Evolutionary conservation across 2,329 filamentous ascomycete genomes (phyloP).

Genomic region (Claviceps monticola): DNA sequence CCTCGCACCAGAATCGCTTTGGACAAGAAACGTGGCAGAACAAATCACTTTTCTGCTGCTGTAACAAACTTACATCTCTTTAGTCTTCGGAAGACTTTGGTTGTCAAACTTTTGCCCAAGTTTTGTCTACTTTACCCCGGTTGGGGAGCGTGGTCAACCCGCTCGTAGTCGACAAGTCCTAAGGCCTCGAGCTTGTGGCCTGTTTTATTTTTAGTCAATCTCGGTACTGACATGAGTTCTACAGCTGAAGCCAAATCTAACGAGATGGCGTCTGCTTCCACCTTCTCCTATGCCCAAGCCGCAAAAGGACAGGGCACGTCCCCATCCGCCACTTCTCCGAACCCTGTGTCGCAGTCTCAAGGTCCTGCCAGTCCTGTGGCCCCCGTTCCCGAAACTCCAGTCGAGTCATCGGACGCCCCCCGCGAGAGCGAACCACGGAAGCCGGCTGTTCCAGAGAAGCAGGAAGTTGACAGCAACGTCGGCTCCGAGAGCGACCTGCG

Average conservation of each 20-base stretch:
- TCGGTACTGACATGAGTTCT: constrained; percentile 10
- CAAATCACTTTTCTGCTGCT: background rate
- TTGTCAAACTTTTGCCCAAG: constrained; percentile 1
- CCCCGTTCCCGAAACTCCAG: constrained; percentile 12
- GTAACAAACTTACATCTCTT: background rate
- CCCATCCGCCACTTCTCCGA: constrained; percentile 17
- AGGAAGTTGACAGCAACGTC: constrained; percentile 19
- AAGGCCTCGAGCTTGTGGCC: constrained; percentile 1
- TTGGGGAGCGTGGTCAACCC: constrained; percentile 9
- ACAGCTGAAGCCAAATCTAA: constrained; percentile 14
- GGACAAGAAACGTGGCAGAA: background rate
- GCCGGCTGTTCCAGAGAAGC: constrained; percentile 16
- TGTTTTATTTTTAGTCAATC: background rate
- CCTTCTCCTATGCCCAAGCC: constrained; percentile 91
- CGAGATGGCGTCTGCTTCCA: constrained; percentile 40
- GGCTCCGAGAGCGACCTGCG: constrained; percentile 24
- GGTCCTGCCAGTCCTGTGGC: constrained; percentile 13
- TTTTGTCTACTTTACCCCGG: constrained; percentile 6
- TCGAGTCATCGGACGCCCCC: constrained; percentile 13
- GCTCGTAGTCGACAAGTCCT: constrained; percentile 4
- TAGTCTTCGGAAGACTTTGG: constrained; percentile 1
- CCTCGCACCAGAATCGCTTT: background rate
- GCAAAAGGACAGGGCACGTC: constrained; percentile 58
- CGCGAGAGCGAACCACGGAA: constrained; percentile 12
- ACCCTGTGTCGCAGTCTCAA: constrained; percentile 13